These are phyloP conservation scores for Beauveria medogensis DNA, from an alignment of 2,329 filamentous ascomycete genomes.

Conservation along the genomic window DNA sequence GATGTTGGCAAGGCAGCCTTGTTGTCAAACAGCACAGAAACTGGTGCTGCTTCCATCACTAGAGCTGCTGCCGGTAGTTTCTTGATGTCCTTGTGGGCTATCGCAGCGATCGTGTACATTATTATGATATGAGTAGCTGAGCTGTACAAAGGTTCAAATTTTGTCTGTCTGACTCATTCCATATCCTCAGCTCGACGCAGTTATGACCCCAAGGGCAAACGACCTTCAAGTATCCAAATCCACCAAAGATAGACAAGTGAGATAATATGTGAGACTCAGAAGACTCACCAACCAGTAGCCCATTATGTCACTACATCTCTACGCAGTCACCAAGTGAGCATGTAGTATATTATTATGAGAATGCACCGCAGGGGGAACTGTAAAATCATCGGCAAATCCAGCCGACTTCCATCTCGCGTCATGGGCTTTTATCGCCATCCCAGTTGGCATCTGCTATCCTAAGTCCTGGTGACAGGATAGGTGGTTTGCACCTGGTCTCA, in stretches of 20 bases:
- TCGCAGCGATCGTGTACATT: not conserved
- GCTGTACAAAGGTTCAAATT: no score
- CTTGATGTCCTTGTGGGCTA: not conserved
- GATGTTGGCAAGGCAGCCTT: slow-evolving; percentile 19
- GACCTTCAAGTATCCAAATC: not conserved
- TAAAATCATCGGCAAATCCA: slow-evolving; percentile 12
- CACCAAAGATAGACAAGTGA: not conserved
- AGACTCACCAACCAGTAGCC: not conserved
- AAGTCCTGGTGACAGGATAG: slow-evolving; percentile 7
- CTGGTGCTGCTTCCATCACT: not conserved
- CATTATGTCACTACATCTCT: not conserved
- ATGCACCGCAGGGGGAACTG: slow-evolving; percentile 8
- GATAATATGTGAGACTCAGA: not conserved
- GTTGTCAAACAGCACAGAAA: slow-evolving; percentile 18
- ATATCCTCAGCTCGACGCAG: no score
- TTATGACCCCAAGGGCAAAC: no score
- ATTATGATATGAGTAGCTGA: not conserved
- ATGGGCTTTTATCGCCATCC: slow-evolving; percentile 14
- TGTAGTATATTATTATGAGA: slow-evolving; percentile 11
- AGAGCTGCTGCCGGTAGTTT: not conserved
- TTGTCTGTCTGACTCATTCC: no score
- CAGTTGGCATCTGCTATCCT: slow-evolving; percentile 13
- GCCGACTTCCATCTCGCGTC: slow-evolving; percentile 12
- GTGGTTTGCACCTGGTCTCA: not conserved
- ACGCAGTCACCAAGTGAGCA: slow-evolving; percentile 8